These are phyloP conservation scores for Leccinum boreale DNA, from an alignment of 768 basidiomycete species.

Conservation along the genomic window DNA sequence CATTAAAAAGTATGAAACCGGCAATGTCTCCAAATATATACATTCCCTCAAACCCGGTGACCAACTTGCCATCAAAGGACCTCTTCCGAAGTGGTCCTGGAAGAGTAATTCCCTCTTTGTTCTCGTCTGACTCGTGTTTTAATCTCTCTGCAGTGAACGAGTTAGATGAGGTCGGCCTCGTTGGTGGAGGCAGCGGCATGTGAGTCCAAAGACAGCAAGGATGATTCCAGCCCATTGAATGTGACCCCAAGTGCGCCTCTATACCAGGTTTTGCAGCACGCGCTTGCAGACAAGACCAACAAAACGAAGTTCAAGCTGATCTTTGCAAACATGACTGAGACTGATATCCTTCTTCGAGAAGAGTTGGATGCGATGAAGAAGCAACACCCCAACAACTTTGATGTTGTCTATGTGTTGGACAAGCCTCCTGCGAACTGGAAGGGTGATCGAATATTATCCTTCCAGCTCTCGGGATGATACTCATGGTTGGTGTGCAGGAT, in stretches of 20 bases:
- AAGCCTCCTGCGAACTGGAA: slow-evolving; percentile 56
- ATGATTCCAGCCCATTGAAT: not conserved
- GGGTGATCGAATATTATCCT: slow-evolving; percentile 41
- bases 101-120: slow-evolving; percentile 46
- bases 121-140: not conserved
- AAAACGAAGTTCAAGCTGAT: slow-evolving; percentile 93
- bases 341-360: slow-evolving; percentile 85
- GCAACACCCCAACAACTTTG: slow-evolving; percentile 66
- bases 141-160: slow-evolving; percentile 59
- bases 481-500: slow-evolving; percentile 37
- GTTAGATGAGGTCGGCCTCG: slow-evolving; percentile 81
- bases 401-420: slow-evolving; percentile 86
- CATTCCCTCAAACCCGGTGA: slow-evolving; percentile 79
- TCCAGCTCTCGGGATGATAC: not conserved
- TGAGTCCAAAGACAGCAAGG: slow-evolving; percentile 33
- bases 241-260: slow-evolving; percentile 63
- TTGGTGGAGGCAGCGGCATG: slow-evolving; percentile 95
- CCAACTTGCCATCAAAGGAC: slow-evolving; percentile 84
- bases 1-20: slow-evolving; percentile 81
- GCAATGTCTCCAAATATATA: slow-evolving; percentile 84
- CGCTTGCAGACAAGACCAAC: slow-evolving; percentile 70
- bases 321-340: slow-evolving; percentile 86
- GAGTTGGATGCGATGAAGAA: slow-evolving; percentile 70
- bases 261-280: slow-evolving; percentile 77
- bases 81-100: slow-evolving; percentile 84